A percentile compares a stretch with the other conserved stretches of the same genome.
These are phyloP conservation scores for Colletotrichum echinochloae DNA, from an alignment of 2,329 filamentous ascomycete genomes.

Conservation along the genomic window DNA sequence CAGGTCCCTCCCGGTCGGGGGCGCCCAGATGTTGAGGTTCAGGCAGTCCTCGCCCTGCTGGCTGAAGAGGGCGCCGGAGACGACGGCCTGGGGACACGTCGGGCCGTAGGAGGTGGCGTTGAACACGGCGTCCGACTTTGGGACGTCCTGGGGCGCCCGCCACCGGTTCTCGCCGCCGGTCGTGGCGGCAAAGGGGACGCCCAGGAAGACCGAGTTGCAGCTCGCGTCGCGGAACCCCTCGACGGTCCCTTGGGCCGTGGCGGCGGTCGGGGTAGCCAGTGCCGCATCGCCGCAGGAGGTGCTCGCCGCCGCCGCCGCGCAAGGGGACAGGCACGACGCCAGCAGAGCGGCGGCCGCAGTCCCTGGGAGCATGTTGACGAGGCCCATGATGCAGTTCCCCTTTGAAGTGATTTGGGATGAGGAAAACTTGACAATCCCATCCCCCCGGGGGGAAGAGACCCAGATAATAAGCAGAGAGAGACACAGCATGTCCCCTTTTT, in stretches of 20 bases:
- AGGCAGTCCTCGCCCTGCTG: conserved; percentile 55
- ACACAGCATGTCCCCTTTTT: background rate
- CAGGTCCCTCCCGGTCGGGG: conserved; percentile 44
- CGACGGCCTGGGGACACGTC: conserved; percentile 46
- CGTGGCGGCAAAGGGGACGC: conserved; percentile 54
- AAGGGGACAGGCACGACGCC: conserved; percentile 13
- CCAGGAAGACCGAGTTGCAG: conserved; percentile 52
- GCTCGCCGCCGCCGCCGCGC: conserved; percentile 8
- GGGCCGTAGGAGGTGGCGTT: conserved; percentile 46
- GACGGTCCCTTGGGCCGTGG: conserved; percentile 48
- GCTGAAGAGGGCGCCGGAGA: conserved; percentile 41
- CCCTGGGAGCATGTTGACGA: conserved; percentile 19
- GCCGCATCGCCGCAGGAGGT: conserved; percentile 12
- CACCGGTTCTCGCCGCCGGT: conserved; percentile 53
- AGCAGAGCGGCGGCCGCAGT: conserved; percentile 21
- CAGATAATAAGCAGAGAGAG: background rate
- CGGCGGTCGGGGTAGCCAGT: conserved; percentile 25
- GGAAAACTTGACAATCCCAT: background rate
- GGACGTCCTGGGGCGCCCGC: conserved; percentile 46
- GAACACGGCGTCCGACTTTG: conserved; percentile 41
- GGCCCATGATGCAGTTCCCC: conserved; percentile 26
- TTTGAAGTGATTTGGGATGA: background rate
- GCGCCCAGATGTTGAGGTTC: conserved; percentile 55
- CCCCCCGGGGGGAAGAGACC: background rate
- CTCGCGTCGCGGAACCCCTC: conserved; percentile 52